Base-by-base conservation (phyloP, 257 asterid genomes). In the Nicotiana noctiflora region DNA sequence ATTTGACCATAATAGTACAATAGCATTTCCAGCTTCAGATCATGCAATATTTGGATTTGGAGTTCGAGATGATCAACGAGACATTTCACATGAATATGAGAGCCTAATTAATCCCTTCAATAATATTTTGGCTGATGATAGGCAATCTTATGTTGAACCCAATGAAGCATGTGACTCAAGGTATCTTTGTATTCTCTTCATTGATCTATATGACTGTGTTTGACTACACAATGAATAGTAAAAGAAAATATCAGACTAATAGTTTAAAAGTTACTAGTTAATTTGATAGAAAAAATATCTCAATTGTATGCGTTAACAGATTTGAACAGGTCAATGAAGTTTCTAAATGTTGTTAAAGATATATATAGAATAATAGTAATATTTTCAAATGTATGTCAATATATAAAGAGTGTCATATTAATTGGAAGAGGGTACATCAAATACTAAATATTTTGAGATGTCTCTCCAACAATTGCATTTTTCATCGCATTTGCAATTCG, bases 101-200 rank as follows among this genome's bases (percentile, higher is more conserved):
- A 66, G 75, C 2, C 12, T 84, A 64, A 64, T 57, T n/a, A 57
- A 6, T 12, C 63, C 44, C 10, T 84, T 85, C 61, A 76, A 83
- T 55, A 29, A 86, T 49, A 29, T 79, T 0, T n/a, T 67, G 19
- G 78, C 62, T 8, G 90, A 85, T 37, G 90, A 90, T 76, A 67
- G 87, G 12, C 89, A 81, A 75, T 86, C 94, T 49, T 88, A 83
- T 34, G 56, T 79, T 29, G 90, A 86, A 76, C 82, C 83, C 3
- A 82, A 83, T 51, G 91, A 84, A 12, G 81, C 75, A 6, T 77
- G 79, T 17, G 87, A 84, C 63, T 84, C 92, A 15, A 84, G 94
- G 93, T 90, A 86, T 25, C 27, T 14, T 40, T 8, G 14, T 29
- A 46, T 61, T 44, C 13, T 17, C 32, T 65, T 2, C 14, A 15